Evolutionary conservation across 139 green algal genomes (phyloP), one percentile per base, ranked within the genome.

Genomic region (Penium margaritaceum): DNA sequence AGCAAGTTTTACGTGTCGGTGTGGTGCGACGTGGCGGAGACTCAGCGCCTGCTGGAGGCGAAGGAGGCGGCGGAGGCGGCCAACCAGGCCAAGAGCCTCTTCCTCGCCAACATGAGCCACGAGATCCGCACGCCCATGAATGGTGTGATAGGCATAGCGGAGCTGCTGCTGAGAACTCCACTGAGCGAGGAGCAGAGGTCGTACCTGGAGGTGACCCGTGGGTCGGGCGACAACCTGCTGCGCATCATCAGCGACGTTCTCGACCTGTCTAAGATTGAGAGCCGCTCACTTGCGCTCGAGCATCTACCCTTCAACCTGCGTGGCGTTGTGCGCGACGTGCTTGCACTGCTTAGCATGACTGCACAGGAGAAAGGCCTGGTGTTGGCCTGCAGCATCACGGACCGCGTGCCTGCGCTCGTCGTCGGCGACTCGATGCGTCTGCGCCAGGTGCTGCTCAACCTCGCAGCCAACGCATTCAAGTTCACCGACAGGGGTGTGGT

Each of bases 131-230:
- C n/a, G n/a, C n/a, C n/a, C n/a, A n/a, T n/a, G n/a, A n/a, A n/a
- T n/a, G n/a, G n/a, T n/a, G n/a, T 69, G 2, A 85, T 90, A 33
- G 86, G 75, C 30, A 71, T 85, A 35, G 73, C 75, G 3, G 61
- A 90, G 80, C 77, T 90, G 53, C 58, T 90, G 60, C 67, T 83
- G 38, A n/a, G 69, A 14, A 82, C 75, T 27, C 34, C 43, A 15
- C 75, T 90, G n/a, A 83, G 72, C 17, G 77, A 78, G 0, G 84
- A 90, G 75, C 86, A 90, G 79, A 70, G 77, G 32, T 55, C 39
- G 30, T 77, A 71, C 44, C 46, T 77, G 33, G 57, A 77, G 35
- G 72, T 71, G 12, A 77, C 72, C 63, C 70, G 70, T 27, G 34
- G 33, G 41, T 77, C 70, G 34, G 70, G 70, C 17, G 70, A 77